These are phyloP conservation scores for Prinsepia uniflora DNA, from an alignment of 306 rosid species.

Conservation along the genomic window DNA sequence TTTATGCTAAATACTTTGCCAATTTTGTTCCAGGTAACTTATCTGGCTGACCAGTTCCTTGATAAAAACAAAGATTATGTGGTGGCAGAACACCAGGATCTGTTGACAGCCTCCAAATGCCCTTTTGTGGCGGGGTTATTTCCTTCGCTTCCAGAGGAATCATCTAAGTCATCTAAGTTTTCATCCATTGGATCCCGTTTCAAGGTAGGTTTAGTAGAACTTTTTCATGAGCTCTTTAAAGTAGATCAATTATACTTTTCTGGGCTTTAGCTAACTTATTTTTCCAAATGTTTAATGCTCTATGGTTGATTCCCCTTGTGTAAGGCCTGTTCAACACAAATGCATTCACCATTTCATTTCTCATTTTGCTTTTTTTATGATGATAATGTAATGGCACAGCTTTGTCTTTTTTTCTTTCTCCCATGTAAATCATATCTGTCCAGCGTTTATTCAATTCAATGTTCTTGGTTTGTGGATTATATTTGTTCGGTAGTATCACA, in stretches of 20 bases:
- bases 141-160: slow-evolving; percentile 81
- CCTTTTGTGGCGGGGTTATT: slow-evolving; percentile 80
- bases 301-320: slow-evolving; percentile 1
- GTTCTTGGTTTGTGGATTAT: not conserved
- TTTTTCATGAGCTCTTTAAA: slow-evolving; percentile 12
- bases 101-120: slow-evolving; percentile 84
- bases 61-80: slow-evolving; percentile 99
- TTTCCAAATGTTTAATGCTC: not conserved
- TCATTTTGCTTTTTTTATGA: not conserved
- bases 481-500: not conserved
- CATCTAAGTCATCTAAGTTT: slow-evolving; percentile 92
- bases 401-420: no score
- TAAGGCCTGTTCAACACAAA: not conserved
- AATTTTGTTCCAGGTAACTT: slow-evolving; percentile 59
- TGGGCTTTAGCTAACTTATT: not conserved
- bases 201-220: slow-evolving; percentile 47
- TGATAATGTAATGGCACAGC: not conserved
- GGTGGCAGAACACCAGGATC: slow-evolving; percentile 94
- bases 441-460: no score
- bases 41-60: slow-evolving; percentile 90
- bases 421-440: no score
- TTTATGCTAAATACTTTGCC: slow-evolving; percentile 22
- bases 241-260: slow-evolving; percentile 6
- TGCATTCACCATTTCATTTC: not conserved
- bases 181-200: slow-evolving; percentile 98